A percentile compares a stretch with the other conserved stretches of the same genome.
phyloP scores from a whole-genome alignment of 1,284 basidiomycete genomes.

The Cryptococcus sp. region DNA sequence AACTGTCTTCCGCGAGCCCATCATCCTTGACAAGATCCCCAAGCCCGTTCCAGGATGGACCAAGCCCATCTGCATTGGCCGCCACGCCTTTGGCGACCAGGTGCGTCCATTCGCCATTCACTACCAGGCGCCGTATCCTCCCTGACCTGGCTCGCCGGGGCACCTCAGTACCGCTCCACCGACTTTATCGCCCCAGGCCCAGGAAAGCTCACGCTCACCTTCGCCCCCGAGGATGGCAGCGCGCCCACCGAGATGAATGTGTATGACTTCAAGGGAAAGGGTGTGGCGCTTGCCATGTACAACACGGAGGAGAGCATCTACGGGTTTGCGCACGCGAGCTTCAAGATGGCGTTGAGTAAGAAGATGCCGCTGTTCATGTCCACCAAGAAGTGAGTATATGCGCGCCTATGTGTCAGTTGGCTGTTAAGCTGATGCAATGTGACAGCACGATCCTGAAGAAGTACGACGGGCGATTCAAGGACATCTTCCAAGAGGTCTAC shows the following conservation, averaged over 20 bases:
- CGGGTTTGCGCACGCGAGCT: constrained; percentile 94
- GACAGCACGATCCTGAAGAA: constrained; percentile 83
- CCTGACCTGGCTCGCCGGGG: not conserved
- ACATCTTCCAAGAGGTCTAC: constrained; percentile 95
- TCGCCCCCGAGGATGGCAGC: constrained; percentile 70
- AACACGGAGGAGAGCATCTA: constrained; percentile 92
- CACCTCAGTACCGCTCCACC: constrained; percentile 73
- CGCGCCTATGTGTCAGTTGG: no score
- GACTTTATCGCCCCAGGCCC: constrained; percentile 83
- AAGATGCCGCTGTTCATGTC: constrained; percentile 93
- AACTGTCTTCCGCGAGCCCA: constrained; percentile 98
- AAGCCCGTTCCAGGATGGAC: constrained; percentile 93
- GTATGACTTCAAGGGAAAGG: constrained; percentile 83
- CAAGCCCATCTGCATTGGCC: constrained; percentile 93
- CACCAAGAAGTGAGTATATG: constrained; percentile 74
- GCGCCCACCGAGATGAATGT: constrained; percentile 66
- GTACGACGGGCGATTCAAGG: constrained; percentile 98
- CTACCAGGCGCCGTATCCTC: no score
- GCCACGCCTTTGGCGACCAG: constrained; percentile 97
- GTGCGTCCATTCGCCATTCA: constrained; percentile 46
- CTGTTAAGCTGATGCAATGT: not conserved
- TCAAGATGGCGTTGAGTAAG: constrained; percentile 97
- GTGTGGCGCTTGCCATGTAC: constrained; percentile 91
- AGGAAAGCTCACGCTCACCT: constrained; percentile 86
- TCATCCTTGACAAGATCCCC: constrained; percentile 85